Conservation (phyloP, 192 early-diverging fungal species). For the Coemansia sp. region DNA sequence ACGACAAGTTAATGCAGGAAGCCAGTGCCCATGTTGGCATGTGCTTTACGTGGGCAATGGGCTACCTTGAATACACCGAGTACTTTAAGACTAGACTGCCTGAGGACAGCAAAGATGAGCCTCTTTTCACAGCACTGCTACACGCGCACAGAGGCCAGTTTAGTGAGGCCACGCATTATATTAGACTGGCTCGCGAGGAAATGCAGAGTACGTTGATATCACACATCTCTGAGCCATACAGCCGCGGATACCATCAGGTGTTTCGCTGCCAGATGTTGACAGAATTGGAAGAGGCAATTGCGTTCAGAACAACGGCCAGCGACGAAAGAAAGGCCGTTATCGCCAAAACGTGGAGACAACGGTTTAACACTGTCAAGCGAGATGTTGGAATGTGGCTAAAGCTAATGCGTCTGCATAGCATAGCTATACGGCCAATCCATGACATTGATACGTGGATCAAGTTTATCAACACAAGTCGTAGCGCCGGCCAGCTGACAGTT, state of each 20-base stretch:
- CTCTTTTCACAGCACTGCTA: constrained; percentile 89
- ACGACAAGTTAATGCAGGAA: constrained; percentile 62
- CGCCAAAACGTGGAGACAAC: constrained; percentile 79
- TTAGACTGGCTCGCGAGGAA: constrained; percentile 79
- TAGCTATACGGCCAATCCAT: constrained; percentile 86
- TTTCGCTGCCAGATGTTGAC: constrained; percentile 97
- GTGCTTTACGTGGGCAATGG: constrained; percentile 90
- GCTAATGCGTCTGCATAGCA: constrained; percentile 79
- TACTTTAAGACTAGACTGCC: constrained; percentile 84
- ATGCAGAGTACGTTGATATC: constrained; percentile 87
- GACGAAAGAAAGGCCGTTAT: constrained; percentile 78
- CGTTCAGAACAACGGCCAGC: constrained; percentile 71
- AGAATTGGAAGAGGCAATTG: constrained; percentile 95
- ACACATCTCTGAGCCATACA: constrained; percentile 89
- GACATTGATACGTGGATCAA: constrained; percentile 97
- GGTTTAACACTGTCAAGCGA: constrained; percentile 83
- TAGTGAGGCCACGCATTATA: constrained; percentile 68
- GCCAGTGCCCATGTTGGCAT: constrained; percentile 85
- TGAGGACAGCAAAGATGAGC: constrained; percentile 60
- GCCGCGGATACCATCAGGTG: constrained; percentile 81
- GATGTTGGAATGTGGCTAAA: constrained; percentile 97
- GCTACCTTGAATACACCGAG: constrained; percentile 88
- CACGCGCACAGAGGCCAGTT: constrained; percentile 78
- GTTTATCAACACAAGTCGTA: constrained; percentile 92
- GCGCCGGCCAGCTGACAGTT: constrained; percentile 65